Conservation (phyloP, 2,329 filamentous ascomycete genomes). For the Penicillium sp. region DNA sequence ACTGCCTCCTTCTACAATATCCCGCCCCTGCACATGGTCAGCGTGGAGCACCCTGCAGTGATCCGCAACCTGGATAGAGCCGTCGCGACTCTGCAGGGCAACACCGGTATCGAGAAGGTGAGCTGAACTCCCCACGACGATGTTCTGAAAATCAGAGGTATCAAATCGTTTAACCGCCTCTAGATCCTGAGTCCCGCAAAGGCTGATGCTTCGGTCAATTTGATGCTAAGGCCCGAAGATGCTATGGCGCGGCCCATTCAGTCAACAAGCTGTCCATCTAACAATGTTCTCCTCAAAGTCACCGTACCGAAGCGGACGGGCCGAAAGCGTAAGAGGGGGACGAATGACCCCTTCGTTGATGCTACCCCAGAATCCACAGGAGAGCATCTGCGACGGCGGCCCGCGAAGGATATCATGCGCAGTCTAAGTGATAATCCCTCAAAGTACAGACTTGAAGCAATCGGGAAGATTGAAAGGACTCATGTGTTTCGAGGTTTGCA, state of each 20-base stretch:
- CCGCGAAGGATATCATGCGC: constrained; percentile 33
- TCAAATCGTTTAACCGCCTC: constrained; percentile 11
- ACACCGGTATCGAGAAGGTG: constrained; percentile 56
- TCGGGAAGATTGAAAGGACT: constrained; percentile 75
- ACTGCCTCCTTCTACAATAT: constrained; percentile 56
- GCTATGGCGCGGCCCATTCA: constrained; percentile 75
- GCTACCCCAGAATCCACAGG: constrained; percentile 40
- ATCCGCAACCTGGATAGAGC: constrained; percentile 67
- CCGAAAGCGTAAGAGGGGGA: constrained; percentile 81
- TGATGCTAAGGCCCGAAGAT: constrained; percentile 81
- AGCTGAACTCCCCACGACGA: neutral
- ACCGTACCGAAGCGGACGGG: constrained; percentile 86
- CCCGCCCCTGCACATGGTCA: constrained; percentile 58
- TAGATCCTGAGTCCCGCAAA: constrained; percentile 53
- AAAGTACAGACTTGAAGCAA: constrained; percentile 68
- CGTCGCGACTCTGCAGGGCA: constrained; percentile 64
- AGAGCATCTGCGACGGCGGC: constrained; percentile 25
- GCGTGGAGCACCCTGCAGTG: constrained; percentile 69
- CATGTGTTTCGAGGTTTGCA: constrained; percentile 77
- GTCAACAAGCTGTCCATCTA: constrained; percentile 74
- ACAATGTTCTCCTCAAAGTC: constrained; percentile 84
- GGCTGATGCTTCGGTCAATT: constrained; percentile 58
- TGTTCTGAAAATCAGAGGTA: neutral
- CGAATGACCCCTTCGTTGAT: constrained; percentile 65
- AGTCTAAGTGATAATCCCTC: constrained; percentile 72